These are phyloP conservation scores for Sclerotinia subarctica DNA, from an alignment of 2,329 filamentous ascomycete genomes.

Conservation along the genomic window DNA sequence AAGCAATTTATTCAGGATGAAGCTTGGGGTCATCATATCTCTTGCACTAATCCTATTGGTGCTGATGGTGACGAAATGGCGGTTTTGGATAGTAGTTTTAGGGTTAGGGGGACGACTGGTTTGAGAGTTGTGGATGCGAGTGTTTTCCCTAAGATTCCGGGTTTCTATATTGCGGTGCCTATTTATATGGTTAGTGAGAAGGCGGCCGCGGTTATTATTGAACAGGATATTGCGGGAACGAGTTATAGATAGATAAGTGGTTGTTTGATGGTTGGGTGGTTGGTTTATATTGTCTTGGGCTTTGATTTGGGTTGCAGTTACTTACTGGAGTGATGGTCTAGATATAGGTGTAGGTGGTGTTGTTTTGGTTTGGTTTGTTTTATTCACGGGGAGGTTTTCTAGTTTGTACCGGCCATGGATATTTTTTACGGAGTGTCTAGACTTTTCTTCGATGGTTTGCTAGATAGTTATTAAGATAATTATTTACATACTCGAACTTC, in stretches of 20 bases:
- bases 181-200: constrained; percentile 59
- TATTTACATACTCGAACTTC: background rate
- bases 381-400: background rate
- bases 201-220: constrained; percentile 40
- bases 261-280: background rate
- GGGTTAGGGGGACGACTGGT: constrained; percentile 37
- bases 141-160: constrained; percentile 51
- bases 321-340: background rate
- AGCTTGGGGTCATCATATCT: constrained; percentile 57
- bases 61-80: constrained; percentile 48
- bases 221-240: background rate
- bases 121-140: constrained; percentile 60
- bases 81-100: constrained; percentile 42
- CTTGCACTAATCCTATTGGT: constrained; percentile 50
- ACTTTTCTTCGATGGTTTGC: background rate
- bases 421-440: background rate
- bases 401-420: background rate
- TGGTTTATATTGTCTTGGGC: background rate
- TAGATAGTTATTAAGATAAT: background rate
- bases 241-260: background rate
- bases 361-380: background rate
- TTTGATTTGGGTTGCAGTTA: background rate
- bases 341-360: background rate
- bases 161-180: constrained; percentile 50
- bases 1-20: constrained; percentile 48